Percentiles rank a stretch among this genome's conserved stretches.
phyloP scores from a whole-genome alignment of 352 stramenopile species.

The Stramenopiles sp. region DNA sequence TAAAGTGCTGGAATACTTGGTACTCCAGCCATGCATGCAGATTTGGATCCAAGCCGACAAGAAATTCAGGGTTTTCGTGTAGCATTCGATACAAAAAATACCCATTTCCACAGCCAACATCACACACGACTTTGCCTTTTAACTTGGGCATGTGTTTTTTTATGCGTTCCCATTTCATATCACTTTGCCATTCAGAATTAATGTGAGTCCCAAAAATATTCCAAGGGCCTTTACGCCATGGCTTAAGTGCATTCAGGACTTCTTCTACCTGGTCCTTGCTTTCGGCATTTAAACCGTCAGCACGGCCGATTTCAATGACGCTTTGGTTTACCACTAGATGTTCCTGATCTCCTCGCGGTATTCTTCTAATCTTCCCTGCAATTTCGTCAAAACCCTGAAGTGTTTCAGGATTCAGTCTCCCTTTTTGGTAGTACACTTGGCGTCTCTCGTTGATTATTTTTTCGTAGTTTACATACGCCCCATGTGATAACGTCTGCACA shows the following conservation, averaged over 20 bases:
- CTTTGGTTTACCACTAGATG: neutral
- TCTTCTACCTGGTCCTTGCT: neutral
- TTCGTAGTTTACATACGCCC: neutral
- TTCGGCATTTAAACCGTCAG: neutral
- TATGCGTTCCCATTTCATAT: constrained; percentile 18
- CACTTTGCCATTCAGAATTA: constrained; percentile 15
- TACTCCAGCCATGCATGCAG: constrained; percentile 18
- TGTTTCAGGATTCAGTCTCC: neutral
- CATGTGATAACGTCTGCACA: neutral
- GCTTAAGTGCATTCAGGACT: constrained; percentile 3
- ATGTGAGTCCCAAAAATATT: constrained; percentile 17
- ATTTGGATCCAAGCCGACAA: constrained; percentile 17
- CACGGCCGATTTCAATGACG: neutral
- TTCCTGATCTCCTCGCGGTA: too few species aligned
- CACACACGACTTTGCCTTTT: constrained; percentile 16
- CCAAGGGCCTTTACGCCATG: constrained; percentile 20
- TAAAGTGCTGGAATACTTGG: constrained; percentile 15
- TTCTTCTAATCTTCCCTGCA: neutral
- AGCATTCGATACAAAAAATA: constrained; percentile 23
- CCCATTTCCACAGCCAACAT: constrained; percentile 18
- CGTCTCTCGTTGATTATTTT: neutral
- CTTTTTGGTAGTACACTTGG: neutral
- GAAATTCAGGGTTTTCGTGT: constrained; percentile 12
- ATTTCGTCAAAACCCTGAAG: neutral
- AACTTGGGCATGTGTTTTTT: constrained; percentile 10